These are phyloP conservation scores for Nicotiana paniculata DNA, from an alignment of 257 asterid species.

Conservation along the genomic window DNA sequence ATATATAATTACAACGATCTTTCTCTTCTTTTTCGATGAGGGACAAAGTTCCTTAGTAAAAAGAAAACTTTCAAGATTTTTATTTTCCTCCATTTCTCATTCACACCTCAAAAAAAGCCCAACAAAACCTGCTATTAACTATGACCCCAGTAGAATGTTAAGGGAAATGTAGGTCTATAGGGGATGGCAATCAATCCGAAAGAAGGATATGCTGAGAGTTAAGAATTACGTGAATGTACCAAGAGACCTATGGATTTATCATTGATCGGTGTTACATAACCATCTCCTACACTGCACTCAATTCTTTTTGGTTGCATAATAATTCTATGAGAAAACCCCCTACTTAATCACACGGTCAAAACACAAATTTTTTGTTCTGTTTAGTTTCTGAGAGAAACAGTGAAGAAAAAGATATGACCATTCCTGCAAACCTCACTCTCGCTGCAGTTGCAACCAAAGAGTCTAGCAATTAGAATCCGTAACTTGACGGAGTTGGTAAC, in stretches of 20 bases:
- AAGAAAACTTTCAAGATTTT: too few relatives aligned
- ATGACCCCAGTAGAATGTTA: neutral
- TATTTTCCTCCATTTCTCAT: too few relatives aligned
- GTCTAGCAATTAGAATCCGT: conserved; percentile 10
- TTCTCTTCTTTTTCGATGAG: too few relatives aligned
- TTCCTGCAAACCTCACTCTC: conserved; percentile 35
- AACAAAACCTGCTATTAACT: neutral
- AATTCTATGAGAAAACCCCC: conserved; percentile 17
- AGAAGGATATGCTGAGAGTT: conserved; percentile 49
- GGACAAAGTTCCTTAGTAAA: too few relatives aligned
- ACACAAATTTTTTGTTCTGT: neutral
- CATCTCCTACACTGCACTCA: conserved; percentile 51
- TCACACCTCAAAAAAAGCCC: too few relatives aligned
- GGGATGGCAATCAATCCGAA: conserved; percentile 55
- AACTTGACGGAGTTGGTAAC: conserved; percentile 6
- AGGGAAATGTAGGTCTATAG: conserved; percentile 18
- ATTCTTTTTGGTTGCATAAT: conserved; percentile 17
- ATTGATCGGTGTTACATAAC: conserved; percentile 37
- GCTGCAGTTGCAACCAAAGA: conserved; percentile 17
- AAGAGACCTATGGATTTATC: conserved; percentile 12
- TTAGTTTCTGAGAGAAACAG: neutral
- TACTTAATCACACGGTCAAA: conserved; percentile 25
- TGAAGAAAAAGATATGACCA: conserved; percentile 32
- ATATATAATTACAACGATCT: too few relatives aligned
- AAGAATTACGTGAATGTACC: conserved; percentile 34